These are phyloP conservation scores for Iris pallida DNA, from an alignment of 116 monocot genomes.

Conservation along the genomic window DNA sequence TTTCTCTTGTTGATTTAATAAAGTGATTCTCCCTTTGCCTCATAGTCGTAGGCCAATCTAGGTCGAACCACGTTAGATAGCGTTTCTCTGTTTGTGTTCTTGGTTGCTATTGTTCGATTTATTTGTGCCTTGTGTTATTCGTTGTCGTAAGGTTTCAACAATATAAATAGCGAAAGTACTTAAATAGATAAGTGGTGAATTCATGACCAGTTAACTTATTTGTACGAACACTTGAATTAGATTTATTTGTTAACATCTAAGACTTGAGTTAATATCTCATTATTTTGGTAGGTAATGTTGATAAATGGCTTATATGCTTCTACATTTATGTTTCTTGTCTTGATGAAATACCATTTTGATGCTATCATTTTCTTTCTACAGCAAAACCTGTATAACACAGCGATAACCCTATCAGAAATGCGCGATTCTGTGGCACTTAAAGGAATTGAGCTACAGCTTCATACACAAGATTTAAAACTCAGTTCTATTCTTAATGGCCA, in stretches of 20 bases:
- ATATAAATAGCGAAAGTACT: not conserved
- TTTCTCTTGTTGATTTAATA: no score
- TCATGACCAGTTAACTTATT: not conserved
- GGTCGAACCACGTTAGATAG: no score
- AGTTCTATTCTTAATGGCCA: conserved; percentile 5
- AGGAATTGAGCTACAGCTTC: conserved; percentile 5
- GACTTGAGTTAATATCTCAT: not conserved
- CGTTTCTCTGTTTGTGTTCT: no score
- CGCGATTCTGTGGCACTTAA: conserved; percentile 4
- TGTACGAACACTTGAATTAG: not conserved
- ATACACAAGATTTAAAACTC: conserved; percentile 7
- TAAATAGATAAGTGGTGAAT: not conserved
- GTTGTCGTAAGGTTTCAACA: no score
- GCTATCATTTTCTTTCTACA: not conserved
- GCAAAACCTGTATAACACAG: conserved; percentile 11
- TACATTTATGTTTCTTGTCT: not conserved
- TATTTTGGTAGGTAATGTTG: not conserved
- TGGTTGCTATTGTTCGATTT: no score
- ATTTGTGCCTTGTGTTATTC: no score
- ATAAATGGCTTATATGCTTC: not conserved
- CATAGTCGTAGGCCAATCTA: no score
- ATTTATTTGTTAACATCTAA: no score
- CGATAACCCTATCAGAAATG: conserved; percentile 6
- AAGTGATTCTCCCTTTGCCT: no score
- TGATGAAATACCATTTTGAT: not conserved